Conservation (phyloP, 169 alveolate genomes). For the Plasmodium vivax region DNA sequence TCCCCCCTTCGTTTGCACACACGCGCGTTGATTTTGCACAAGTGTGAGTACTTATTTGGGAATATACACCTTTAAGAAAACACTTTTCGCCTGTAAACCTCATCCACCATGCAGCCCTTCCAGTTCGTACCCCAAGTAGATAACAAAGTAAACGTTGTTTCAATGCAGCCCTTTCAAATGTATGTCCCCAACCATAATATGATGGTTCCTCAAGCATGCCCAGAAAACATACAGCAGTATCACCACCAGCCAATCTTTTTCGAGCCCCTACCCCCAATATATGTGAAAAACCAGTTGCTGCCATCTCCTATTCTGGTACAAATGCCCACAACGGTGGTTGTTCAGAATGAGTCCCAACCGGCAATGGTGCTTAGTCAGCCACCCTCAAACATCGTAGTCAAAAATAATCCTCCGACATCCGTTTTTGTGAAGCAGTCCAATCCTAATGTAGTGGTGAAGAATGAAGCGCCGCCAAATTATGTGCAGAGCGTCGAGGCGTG, state of each 20-base stretch:
- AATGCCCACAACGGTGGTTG: constrained; percentile 87
- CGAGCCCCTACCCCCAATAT: constrained; percentile 72
- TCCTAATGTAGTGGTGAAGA: constrained; percentile 85
- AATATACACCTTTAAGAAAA: not conserved
- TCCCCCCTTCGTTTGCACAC: not conserved
- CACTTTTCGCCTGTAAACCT: not conserved
- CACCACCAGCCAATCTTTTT: constrained; percentile 71
- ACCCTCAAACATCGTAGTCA: constrained; percentile 87
- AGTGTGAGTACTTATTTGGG: not conserved
- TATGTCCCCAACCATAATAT: constrained; percentile 60
- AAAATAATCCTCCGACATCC: constrained; percentile 86
- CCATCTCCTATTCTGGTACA: constrained; percentile 79
- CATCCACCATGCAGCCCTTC: constrained; percentile 44
- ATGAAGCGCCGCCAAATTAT: constrained; percentile 78
- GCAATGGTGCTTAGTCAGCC: constrained; percentile 88
- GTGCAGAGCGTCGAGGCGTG: constrained; percentile 63
- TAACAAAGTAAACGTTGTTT: constrained; percentile 45
- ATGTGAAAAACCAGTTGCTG: constrained; percentile 70
- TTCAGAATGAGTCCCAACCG: constrained; percentile 85
- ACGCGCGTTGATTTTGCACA: not conserved
- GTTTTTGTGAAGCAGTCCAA: constrained; percentile 84
- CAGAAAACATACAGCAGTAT: constrained; percentile 49
- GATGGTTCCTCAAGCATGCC: constrained; percentile 41
- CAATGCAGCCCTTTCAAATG: constrained; percentile 67
- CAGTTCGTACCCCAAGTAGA: constrained; percentile 61